These are phyloP conservation scores for Salix purpurea DNA, from an alignment of 345 rosid genomes.

Conservation along the genomic window DNA sequence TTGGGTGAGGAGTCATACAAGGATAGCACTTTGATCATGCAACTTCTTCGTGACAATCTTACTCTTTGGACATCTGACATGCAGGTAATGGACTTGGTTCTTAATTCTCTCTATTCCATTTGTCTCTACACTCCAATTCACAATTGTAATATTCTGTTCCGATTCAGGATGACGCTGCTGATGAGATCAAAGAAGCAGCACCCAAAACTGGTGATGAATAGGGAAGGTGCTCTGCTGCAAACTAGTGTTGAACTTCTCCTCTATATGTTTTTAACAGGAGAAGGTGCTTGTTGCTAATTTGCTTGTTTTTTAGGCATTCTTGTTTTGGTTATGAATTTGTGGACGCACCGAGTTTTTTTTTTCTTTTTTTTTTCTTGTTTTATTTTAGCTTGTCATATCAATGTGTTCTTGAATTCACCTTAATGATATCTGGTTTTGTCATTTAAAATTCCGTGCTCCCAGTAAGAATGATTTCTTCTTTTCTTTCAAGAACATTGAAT, in stretches of 20 bases:
- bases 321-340: slow-evolving; percentile 36
- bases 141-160: not conserved
- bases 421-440: slow-evolving; percentile 18
- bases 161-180: slow-evolving; percentile 75
- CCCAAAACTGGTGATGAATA: slow-evolving; percentile 54
- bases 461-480: not conserved
- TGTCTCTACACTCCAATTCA: no score
- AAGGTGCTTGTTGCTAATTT: slow-evolving; percentile 47
- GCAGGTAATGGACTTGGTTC: slow-evolving; percentile 54
- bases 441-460: not conserved
- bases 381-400: slow-evolving; percentile 12
- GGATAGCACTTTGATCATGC: slow-evolving; percentile 96
- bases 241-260: slow-evolving; percentile 46
- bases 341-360: slow-evolving; percentile 26
- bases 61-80: slow-evolving; percentile 95
- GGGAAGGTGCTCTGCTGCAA: slow-evolving; percentile 30
- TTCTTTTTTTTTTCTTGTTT: not conserved
- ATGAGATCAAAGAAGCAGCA: slow-evolving; percentile 80
- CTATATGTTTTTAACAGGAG: slow-evolving; percentile 58
- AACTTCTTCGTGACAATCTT: slow-evolving; percentile 94
- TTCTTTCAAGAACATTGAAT: not conserved
- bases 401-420: slow-evolving; percentile 21
- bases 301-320: slow-evolving; percentile 37
- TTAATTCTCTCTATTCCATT: not conserved
- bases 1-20: slow-evolving; percentile 95